Evolutionary conservation across 2,329 filamentous ascomycete species (phyloP).

Genomic region (Trichophyton benhamiae): DNA sequence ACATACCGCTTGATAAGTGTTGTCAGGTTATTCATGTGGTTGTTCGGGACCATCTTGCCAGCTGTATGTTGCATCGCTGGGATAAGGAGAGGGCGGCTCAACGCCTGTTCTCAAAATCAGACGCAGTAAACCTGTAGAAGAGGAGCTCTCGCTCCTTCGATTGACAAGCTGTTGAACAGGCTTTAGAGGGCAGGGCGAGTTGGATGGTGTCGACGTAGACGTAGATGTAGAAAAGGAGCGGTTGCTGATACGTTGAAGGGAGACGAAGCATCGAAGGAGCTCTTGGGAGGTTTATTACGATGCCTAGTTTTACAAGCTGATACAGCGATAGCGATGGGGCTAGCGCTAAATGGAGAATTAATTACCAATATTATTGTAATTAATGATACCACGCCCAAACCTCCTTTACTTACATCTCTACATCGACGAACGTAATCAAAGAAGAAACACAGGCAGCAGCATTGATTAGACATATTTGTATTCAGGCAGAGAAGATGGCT

Average conservation of each 20-base stretch:
- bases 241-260: neutral
- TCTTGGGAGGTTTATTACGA: neutral
- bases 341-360: neutral
- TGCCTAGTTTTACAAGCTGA: neutral
- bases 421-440: neutral
- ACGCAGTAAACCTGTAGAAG: neutral
- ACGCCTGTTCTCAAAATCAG: neutral
- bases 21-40: conserved; percentile 91
- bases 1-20: conserved; percentile 95
- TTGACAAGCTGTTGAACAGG: neutral
- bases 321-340: neutral
- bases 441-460: neutral
- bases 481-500: neutral
- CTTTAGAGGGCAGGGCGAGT: neutral
- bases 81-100: neutral
- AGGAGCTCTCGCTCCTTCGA: neutral
- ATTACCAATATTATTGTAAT: neutral
- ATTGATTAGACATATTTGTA: neutral
- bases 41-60: conserved; percentile 47
- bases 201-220: neutral
- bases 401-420: neutral
- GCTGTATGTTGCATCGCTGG: neutral
- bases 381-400: neutral
- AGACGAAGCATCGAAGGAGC: neutral
- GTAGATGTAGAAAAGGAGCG: neutral